These are phyloP conservation scores for Irpex rosettiformis DNA, from an alignment of 1,284 basidiomycete genomes.

Conservation along the genomic window DNA sequence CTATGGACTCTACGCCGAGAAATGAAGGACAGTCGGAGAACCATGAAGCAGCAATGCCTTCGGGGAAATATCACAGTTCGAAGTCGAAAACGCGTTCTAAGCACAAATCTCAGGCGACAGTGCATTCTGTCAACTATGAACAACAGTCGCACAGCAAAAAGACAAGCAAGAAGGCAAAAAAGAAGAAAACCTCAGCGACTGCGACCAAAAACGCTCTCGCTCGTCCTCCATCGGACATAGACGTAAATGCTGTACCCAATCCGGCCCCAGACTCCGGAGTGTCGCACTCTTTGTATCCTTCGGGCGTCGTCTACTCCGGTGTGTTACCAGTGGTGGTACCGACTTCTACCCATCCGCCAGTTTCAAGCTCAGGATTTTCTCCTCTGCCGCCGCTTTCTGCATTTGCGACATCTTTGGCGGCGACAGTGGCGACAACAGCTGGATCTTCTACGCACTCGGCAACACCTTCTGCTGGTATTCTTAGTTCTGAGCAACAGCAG, in stretches of 20 bases:
- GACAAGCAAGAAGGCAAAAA: conserved; percentile 18
- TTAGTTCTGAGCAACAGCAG: conserved; percentile 13
- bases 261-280: conserved; percentile 50
- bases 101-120: neutral
- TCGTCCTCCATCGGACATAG: conserved; percentile 23
- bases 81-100: neutral
- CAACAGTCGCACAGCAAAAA: conserved; percentile 15
- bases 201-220: conserved; percentile 15
- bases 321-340: conserved; percentile 22
- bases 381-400: conserved; percentile 22
- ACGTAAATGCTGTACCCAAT: conserved; percentile 47
- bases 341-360: conserved; percentile 10
- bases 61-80: neutral
- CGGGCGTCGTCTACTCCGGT: conserved; percentile 22
- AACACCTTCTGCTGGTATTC: conserved; percentile 10
- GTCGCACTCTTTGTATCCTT: conserved; percentile 11
- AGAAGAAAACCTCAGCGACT: conserved; percentile 21
- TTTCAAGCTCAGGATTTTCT: conserved; percentile 21
- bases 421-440: conserved; percentile 10
- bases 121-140: conserved; percentile 10
- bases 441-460: conserved; percentile 13
- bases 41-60: neutral
- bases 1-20: neutral
- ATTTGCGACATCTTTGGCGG: conserved; percentile 12
- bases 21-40: neutral